phyloP scores from a whole-genome alignment of 768 basidiomycete genomes.

The Postia placenta region DNA sequence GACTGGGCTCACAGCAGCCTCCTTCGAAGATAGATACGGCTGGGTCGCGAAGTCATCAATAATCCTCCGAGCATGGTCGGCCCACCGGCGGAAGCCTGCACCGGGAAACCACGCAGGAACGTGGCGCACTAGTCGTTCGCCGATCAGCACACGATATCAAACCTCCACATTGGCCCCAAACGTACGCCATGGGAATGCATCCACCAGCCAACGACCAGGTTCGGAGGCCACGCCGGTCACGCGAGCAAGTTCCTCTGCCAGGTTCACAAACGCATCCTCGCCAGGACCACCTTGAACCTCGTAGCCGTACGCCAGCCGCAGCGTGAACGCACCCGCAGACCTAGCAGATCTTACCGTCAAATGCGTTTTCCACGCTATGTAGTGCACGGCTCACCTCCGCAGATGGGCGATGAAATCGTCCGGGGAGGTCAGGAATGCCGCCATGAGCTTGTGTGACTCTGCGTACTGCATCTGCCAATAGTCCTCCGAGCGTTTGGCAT shows the following conservation, averaged over 20 bases:
- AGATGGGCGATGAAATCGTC: neutral
- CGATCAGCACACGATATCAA: neutral
- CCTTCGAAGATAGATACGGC: slow-evolving; percentile 10
- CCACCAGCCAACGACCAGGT: slow-evolving; percentile 39
- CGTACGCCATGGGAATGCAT: slow-evolving; percentile 20
- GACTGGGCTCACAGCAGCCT: slow-evolving; percentile 4
- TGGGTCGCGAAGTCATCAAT: slow-evolving; percentile 1
- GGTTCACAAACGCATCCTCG: neutral
- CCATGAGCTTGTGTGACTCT: neutral
- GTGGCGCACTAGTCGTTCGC: slow-evolving; percentile 10
- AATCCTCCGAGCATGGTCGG: slow-evolving; percentile 1
- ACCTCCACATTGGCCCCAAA: neutral
- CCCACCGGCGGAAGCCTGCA: slow-evolving; percentile 15
- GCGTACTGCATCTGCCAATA: neutral
- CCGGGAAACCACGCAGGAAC: slow-evolving; percentile 19
- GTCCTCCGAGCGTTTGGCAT: neutral
- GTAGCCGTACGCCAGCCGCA: neutral
- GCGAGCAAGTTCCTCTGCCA: neutral
- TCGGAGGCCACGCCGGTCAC: slow-evolving; percentile 19
- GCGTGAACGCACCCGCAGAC: neutral
- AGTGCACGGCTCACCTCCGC: neutral
- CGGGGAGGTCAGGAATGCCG: neutral
- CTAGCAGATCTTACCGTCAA: neutral
- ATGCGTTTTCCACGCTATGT: neutral
- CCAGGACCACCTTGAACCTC: neutral